Percentiles rank a stretch among this genome's conserved stretches.
Conservation (phyloP, 768 basidiomycete genomes). For the Serendipita sp. region DNA sequence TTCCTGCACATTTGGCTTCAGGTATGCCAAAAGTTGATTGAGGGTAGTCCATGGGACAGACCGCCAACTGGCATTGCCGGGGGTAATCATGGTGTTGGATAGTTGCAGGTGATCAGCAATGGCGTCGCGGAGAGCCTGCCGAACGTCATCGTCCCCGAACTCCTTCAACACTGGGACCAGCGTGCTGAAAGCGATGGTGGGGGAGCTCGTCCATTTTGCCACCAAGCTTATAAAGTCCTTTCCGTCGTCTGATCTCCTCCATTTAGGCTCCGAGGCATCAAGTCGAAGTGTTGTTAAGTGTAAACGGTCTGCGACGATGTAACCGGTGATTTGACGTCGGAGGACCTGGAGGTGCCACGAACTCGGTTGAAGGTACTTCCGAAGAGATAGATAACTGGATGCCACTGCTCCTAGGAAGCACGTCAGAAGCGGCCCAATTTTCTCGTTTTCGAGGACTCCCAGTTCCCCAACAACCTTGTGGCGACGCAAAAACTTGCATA, state of each 20-base stretch:
- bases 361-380: neutral
- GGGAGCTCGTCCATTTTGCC: neutral
- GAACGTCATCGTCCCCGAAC: neutral
- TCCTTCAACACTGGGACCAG: neutral
- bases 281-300: neutral
- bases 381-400: neutral
- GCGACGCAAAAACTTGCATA: neutral
- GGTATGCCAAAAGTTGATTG: neutral
- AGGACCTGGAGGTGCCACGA: neutral
- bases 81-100: neutral
- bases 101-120: neutral
- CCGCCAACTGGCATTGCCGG: neutral
- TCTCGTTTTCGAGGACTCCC: neutral
- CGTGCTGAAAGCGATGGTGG: neutral
- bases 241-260: neutral
- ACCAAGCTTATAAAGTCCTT: neutral
- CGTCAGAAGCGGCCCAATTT: neutral
- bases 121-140: neutral
- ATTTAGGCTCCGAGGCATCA: neutral
- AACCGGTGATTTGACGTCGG: neutral
- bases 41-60: neutral
- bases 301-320: neutral
- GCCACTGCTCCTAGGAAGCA: neutral
- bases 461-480: neutral
- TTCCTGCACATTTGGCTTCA: neutral